These are phyloP conservation scores for Zymoseptoria ardabiliae DNA, from an alignment of 2,329 filamentous ascomycete species.

Conservation along the genomic window DNA sequence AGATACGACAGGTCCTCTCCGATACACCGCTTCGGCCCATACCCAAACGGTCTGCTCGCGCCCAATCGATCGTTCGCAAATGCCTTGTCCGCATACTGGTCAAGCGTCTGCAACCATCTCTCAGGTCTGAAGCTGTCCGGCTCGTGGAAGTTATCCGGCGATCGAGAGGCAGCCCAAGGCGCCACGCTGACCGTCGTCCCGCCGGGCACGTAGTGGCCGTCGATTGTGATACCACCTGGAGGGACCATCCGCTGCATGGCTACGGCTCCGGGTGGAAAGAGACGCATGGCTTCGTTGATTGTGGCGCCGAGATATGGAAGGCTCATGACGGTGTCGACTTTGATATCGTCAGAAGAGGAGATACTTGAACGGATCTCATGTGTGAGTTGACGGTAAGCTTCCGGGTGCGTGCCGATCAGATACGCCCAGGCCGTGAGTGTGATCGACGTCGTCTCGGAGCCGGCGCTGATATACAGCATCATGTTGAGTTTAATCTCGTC, in stretches of 20 bases:
- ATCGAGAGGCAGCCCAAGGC: constrained; percentile 4
- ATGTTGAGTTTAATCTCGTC: constrained; percentile 10
- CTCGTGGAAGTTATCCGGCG: constrained; percentile 16
- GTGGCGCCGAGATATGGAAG: constrained; percentile 7
- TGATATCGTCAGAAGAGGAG: constrained; percentile 1
- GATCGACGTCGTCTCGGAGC: constrained; percentile 7
- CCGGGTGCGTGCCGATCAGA: constrained; percentile 2
- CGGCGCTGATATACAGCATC: constrained; percentile 5
- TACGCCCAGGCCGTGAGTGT: constrained; percentile 6
- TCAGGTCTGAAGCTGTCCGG: constrained; percentile 25
- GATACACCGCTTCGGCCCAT: constrained; percentile 16
- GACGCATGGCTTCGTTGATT: constrained; percentile 8
- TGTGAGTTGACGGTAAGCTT: constrained; percentile 1
- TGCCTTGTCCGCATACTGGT: neutral
- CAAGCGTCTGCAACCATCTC: constrained; percentile 21
- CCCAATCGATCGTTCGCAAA: constrained; percentile 17
- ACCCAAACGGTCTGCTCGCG: constrained; percentile 18
- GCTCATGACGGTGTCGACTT: neutral
- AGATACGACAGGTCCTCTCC: constrained; percentile 29
- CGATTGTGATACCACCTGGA: constrained; percentile 1
- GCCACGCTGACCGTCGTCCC: constrained; percentile 7
- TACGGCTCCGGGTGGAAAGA: constrained; percentile 6
- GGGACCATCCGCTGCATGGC: constrained; percentile 2
- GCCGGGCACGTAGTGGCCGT: constrained; percentile 4
- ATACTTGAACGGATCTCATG: constrained; percentile 2